These are phyloP conservation scores for Vigna radiata DNA, from an alignment of 306 rosid species.

Conservation along the genomic window DNA sequence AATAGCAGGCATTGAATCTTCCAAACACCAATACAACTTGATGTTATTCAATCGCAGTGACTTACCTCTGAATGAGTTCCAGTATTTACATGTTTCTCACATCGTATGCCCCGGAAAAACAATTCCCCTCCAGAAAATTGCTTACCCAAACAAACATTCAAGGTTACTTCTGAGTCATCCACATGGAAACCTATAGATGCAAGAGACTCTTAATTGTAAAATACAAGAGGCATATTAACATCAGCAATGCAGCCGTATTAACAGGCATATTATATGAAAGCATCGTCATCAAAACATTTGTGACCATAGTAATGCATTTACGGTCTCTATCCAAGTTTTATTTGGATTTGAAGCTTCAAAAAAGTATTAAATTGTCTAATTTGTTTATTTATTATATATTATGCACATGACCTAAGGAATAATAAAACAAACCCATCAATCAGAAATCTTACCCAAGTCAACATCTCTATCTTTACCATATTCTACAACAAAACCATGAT, in stretches of 20 bases:
- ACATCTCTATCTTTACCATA: constrained; percentile 67
- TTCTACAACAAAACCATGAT: constrained; percentile 68
- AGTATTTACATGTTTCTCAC: constrained; percentile 68
- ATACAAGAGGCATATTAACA: constrained; percentile 27
- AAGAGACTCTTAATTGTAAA: constrained; percentile 42
- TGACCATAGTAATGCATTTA: constrained; percentile 10
- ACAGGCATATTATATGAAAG: constrained; percentile 15
- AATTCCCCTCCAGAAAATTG: constrained; percentile 70
- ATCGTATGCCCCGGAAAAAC: constrained; percentile 63
- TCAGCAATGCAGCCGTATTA: constrained; percentile 6
- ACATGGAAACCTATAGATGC: constrained; percentile 65
- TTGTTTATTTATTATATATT: constrained; percentile 16
- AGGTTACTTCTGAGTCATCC: constrained; percentile 71
- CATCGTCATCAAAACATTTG: constrained; percentile 24
- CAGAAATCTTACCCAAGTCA: constrained; percentile 58
- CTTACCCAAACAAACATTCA: constrained; percentile 69
- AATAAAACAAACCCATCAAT: constrained; percentile 34
- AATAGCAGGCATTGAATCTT: constrained; percentile 24
- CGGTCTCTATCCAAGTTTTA: constrained; percentile 20
- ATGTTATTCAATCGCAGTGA: constrained; percentile 31
- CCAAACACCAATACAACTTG: constrained; percentile 28
- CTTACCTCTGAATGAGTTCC: constrained; percentile 58
- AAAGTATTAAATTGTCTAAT: constrained; percentile 28
- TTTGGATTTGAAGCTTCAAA: constrained; percentile 38
- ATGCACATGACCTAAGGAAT: constrained; percentile 17